Conservation (phyloP, 129 eudicot genomes). For the Sambucus nigra region DNA sequence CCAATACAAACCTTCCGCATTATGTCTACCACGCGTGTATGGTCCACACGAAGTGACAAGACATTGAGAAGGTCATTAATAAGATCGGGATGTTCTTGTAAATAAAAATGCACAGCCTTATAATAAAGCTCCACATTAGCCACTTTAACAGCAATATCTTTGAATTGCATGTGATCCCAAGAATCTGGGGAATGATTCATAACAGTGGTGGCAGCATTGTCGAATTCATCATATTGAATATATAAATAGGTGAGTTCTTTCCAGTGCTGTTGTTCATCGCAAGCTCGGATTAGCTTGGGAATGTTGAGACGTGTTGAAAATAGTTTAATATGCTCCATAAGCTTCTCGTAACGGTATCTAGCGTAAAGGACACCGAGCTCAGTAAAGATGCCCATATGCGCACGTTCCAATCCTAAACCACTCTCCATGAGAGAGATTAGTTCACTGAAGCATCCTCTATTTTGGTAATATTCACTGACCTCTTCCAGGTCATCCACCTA, state of each 20-base stretch:
- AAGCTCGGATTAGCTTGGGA: constrained; percentile 56
- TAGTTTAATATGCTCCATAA: constrained; percentile 56
- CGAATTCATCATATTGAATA: constrained; percentile 53
- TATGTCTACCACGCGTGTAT: constrained; percentile 92
- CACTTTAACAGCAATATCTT: constrained; percentile 80
- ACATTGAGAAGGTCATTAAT: constrained; percentile 84
- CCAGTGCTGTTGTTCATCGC: constrained; percentile 66
- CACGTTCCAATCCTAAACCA: constrained; percentile 60
- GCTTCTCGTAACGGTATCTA: constrained; percentile 58
- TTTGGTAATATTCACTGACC: constrained; percentile 51
- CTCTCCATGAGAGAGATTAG: constrained; percentile 59
- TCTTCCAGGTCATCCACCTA: constrained; percentile 63
- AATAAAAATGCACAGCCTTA: constrained; percentile 91
- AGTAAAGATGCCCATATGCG: constrained; percentile 64
- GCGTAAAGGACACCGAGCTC: constrained; percentile 62
- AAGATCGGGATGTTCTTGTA: constrained; percentile 96
- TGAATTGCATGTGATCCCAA: constrained; percentile 99
- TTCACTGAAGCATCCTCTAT: constrained; percentile 60
- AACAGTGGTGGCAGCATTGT: constrained; percentile 56
- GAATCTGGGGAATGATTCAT: constrained; percentile 88
- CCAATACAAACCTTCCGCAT: constrained; percentile 69
- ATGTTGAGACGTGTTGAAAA: constrained; percentile 53
- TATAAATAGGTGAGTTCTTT: constrained; percentile 42
- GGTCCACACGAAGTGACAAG: constrained; percentile 92
- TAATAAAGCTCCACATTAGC: constrained; percentile 90